Conservation (phyloP, 192 early-diverging fungal genomes). For the Podila clonocystis region DNA sequence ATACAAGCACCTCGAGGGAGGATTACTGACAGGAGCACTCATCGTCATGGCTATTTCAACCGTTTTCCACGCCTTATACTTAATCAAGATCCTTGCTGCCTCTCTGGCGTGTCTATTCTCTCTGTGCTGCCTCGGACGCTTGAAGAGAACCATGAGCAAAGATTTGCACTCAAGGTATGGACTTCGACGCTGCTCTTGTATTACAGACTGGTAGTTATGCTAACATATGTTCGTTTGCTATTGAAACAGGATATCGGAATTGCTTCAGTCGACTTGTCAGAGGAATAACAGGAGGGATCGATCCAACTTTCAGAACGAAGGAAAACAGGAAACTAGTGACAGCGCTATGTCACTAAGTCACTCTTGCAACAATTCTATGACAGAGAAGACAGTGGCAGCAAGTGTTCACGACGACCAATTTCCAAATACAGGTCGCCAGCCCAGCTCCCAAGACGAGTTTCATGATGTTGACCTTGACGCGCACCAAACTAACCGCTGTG, state of each 20-base stretch:
- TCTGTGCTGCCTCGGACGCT: slow-evolving; percentile 22
- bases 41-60: slow-evolving; percentile 10
- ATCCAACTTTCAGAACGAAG: neutral
- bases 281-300: neutral
- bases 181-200: neutral
- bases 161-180: slow-evolving; percentile 27
- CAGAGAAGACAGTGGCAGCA: neutral
- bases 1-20: neutral
- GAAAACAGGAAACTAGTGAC: neutral
- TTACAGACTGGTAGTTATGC: too few species aligned
- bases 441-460: neutral
- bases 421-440: neutral
- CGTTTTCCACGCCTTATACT: slow-evolving; percentile 1
- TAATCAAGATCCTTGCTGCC: slow-evolving; percentile 6
- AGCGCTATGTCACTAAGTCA: neutral
- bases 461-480: neutral
- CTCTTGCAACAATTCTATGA: neutral
- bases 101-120: slow-evolving; percentile 3
- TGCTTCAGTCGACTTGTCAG: neutral
- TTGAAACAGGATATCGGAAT: neutral
- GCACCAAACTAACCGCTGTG: neutral
- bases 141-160: slow-evolving; percentile 18
- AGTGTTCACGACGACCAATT: neutral
- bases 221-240: too few species aligned
- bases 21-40: neutral